Conservation (phyloP, 495 filamentous ascomycete species). For the Lindgomyces ingoldianus region DNA sequence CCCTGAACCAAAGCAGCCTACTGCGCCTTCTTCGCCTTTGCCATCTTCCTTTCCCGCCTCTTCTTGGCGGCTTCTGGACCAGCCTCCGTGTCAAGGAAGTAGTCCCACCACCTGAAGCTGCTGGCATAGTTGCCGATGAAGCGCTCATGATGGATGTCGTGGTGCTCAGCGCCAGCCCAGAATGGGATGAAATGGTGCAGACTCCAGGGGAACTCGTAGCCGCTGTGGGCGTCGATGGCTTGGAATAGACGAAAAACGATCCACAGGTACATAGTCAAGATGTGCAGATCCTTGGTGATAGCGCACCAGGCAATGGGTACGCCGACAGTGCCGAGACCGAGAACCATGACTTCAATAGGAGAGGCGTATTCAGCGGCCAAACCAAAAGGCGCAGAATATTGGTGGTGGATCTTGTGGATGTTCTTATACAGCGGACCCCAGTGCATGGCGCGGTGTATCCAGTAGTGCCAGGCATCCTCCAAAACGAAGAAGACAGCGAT, state of each 20-base stretch:
- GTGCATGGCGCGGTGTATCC: conserved; percentile 90
- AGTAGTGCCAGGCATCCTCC: conserved; percentile 99
- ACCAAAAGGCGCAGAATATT: conserved; percentile 95
- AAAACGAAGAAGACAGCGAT: conserved; percentile 93
- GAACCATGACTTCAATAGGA: conserved; percentile 93
- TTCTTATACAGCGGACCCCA: conserved; percentile 92
- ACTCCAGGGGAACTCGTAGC: conserved; percentile 97
- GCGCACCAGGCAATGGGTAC: conserved; percentile 83
- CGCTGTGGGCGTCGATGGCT: conserved; percentile 95
- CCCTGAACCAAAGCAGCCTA: conserved; percentile 42
- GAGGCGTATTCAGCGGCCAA: conserved; percentile 97
- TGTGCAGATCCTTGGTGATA: conserved; percentile 82
- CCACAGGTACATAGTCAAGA: conserved; percentile 97
- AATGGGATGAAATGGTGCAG: conserved; percentile 94
- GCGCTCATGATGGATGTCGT: conserved; percentile 93
- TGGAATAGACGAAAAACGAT: conserved; percentile 92
- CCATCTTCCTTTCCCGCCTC: conserved; percentile 76
- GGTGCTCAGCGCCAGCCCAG: conserved; percentile 97
- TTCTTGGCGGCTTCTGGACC: conserved; percentile 82
- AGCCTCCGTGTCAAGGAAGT: conserved; percentile 87
- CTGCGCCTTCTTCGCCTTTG: conserved; percentile 64
- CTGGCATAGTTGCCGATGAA: conserved; percentile 98
- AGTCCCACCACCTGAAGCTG: conserved; percentile 99
- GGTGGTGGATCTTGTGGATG: conserved; percentile 98
- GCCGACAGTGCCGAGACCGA: conserved; percentile 89